Percentiles rank a stretch among this genome's conserved stretches.
Conservation (phyloP, 306 rosid genomes). For the Cercis canadensis region DNA sequence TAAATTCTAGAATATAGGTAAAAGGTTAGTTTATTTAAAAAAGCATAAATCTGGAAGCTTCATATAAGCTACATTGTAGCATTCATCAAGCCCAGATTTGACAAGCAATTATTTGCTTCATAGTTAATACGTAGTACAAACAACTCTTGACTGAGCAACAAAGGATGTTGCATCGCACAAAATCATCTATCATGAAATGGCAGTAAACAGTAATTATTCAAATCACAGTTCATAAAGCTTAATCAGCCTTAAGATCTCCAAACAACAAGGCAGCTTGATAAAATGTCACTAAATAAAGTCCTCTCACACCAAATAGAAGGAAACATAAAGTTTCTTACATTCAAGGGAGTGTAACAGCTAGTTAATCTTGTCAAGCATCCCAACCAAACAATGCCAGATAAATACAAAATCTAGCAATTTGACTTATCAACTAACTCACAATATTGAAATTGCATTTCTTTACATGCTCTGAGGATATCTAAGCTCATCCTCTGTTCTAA, state of each 20-base stretch:
- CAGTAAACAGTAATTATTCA: slow-evolving; percentile 2
- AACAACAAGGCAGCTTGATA: background rate
- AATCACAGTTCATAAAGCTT: background rate
- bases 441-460: background rate
- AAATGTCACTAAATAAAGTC: background rate
- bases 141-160: background rate
- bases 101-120: background rate
- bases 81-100: slow-evolving; percentile 8
- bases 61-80: background rate
- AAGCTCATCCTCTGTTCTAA: background rate
- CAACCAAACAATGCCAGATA: background rate
- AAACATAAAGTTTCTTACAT: background rate
- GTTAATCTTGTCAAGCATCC: background rate
- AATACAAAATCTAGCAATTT: too few species aligned
- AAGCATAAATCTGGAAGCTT: background rate
- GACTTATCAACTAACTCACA: background rate
- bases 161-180: background rate
- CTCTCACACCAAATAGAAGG: background rate
- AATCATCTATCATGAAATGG: slow-evolving; percentile 13
- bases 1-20: background rate
- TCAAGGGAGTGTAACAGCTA: slow-evolving; percentile 7
- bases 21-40: background rate
- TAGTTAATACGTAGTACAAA: background rate
- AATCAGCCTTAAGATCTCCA: background rate
- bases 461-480: background rate